Base-by-base conservation (phyloP, 2,329 filamentous ascomycete genomes). In the Metarhizium sp. region DNA sequence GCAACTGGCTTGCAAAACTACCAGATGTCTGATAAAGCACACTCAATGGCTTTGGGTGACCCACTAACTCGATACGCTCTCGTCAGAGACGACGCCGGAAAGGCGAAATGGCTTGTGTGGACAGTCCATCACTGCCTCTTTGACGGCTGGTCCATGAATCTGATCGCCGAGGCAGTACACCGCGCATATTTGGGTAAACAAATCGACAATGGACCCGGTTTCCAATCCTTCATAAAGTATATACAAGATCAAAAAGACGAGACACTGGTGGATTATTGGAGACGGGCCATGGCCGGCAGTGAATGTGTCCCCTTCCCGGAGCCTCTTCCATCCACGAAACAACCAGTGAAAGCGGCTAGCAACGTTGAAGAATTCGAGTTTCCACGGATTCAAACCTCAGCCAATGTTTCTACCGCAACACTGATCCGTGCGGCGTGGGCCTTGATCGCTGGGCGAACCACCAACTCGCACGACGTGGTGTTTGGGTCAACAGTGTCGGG, bases 91-190 rank as follows among this genome's bases (percentile, higher is more conserved):
- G 61, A 64, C 4, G 57, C 32, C 62, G 62, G 51, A 57, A 4
- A 8, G 63, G 71, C 56, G 71, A 77, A 56, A 68, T 78, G 20
- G 64, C 74, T 60, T 73, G 74, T 50, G 2, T 20, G 51, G 50
- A 55, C 48, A 0, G 72, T 76, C 60, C 77, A 79, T 56, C 78
- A 81, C 55, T 74, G 73, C 7, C 62, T 80, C 0, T 81, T 80
- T 52, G 79, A 82, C 48, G 78, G 57, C n/a, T 59, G 57, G 58
- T 58, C 77, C 10, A 34, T 76, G 66, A 71, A 71, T 2, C 58
- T 75, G 4, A 61, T 74, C 2, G 67, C 75, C 7, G 32, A 34
- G 32, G 52, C 53, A 25, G 32, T 34, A 7, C 32, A 34, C 6
- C 32, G 32, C 2, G 20, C 20, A 20, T 20, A 20, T 10, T 34